phyloP scores from a whole-genome alignment of 139 green algal species.

The Picochlorum sp. region DNA sequence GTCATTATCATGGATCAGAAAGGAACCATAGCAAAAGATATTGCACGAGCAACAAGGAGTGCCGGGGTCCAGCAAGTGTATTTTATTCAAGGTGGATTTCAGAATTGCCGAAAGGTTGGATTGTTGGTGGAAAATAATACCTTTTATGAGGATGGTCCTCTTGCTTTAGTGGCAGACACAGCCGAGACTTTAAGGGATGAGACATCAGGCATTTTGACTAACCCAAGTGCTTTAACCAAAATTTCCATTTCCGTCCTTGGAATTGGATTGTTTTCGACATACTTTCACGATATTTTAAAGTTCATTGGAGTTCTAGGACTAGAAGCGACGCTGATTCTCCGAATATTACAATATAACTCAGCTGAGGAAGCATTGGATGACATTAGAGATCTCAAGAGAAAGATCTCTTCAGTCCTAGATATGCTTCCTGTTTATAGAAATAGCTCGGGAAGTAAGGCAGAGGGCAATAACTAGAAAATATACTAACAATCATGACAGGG shows the following conservation, averaged over 20 bases:
- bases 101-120: slow-evolving; percentile 18
- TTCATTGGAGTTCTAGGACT: slow-evolving; percentile 39
- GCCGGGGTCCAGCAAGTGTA: slow-evolving; percentile 11
- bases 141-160: slow-evolving; percentile 15
- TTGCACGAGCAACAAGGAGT: slow-evolving; percentile 10
- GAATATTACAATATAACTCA: slow-evolving; percentile 14
- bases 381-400: neutral
- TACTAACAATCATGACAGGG: no score
- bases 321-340: slow-evolving; percentile 12
- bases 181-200: slow-evolving; percentile 17
- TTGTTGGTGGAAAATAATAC: slow-evolving; percentile 9
- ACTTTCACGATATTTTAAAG: slow-evolving; percentile 29
- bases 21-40: slow-evolving; percentile 11
- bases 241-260: neutral
- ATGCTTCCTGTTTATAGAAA: no score
- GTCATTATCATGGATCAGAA: slow-evolving; percentile 22
- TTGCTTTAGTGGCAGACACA: slow-evolving; percentile 26
- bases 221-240: no score
- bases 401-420: no score
- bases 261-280: slow-evolving; percentile 7
- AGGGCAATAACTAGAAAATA: no score
- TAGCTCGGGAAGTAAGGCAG: no score
- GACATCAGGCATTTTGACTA: neutral
- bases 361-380: slow-evolving; percentile 7
- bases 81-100: slow-evolving; percentile 29